Base-by-base conservation (phyloP, 1,139 yeast genomes). In the Yamadazyma jaroonii region DNA sequence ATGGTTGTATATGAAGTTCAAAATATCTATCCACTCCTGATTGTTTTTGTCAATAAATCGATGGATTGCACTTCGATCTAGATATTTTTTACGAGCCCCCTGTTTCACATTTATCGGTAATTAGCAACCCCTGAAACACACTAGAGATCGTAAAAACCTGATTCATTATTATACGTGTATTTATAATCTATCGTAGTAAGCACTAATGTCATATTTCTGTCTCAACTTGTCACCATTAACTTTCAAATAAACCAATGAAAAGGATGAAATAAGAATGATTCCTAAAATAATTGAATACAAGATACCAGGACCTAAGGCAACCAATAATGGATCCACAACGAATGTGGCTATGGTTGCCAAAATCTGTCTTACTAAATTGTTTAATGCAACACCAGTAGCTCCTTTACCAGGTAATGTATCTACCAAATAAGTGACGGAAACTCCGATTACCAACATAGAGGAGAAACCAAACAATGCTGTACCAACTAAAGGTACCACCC, bases 341-440 rank as follows among this genome's bases (percentile, higher is more conserved):
- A 88, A 88, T 0, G 90, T 81, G 6, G 87, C 90, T 3, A 73
- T 66, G 0, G 95, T 87, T 0, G 95, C 95, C 45, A 85, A 64
- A 1, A 79, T 64, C 68, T 81, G 85, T 50, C 96, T 70, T 28
- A 83, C 67, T 43, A 88, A 70, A 52, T 87, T 88, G 52, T 85
- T 87, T 40, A 88, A 59, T 0, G 96, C 95, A 31, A 87, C 87
- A 1, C 95, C 96, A 0, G 95, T 84, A 4, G 95, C 90, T 28
- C 96, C 95, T 50, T 83, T 74, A 0, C 95, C 95, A 0, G 96
- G 96, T 36, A 88, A 67, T 0, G 89, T 79, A 56, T 88, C 96
- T 2, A 88, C 90, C 41, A 88, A 63, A 54, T 86, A 88, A 0
- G 96, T 86, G 4, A 84, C 78, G 0, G 89, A 82, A 7, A 87